phyloP scores from a whole-genome alignment of 257 asterid species.

The Dorcoceras hygrometricum region DNA sequence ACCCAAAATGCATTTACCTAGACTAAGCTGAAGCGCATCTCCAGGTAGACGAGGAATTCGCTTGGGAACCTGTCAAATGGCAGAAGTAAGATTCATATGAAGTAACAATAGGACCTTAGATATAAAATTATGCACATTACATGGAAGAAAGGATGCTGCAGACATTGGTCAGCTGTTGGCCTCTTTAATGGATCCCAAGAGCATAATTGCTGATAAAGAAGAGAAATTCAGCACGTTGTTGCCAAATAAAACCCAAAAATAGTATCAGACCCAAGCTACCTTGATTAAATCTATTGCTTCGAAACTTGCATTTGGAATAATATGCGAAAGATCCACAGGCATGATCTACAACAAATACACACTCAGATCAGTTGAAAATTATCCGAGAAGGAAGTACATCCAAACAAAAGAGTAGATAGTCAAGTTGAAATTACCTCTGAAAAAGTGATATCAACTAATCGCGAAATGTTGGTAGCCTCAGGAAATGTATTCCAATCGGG shows the following conservation, averaged over 20 bases:
- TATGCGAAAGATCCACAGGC: constrained; percentile 60
- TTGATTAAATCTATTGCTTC: constrained; percentile 89
- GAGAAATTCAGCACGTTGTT: constrained; percentile 3
- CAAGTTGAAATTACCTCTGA: constrained; percentile 51
- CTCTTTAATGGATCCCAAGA: constrained; percentile 95
- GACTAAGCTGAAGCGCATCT: constrained; percentile 65
- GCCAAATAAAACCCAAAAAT: constrained; percentile 11
- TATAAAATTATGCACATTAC: constrained; percentile 38
- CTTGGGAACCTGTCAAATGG: constrained; percentile 49
- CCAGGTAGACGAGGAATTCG: constrained; percentile 57
- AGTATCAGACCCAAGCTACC: constrained; percentile 36
- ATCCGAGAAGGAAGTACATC: constrained; percentile 1
- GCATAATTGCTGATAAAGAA: constrained; percentile 65
- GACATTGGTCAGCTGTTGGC: constrained; percentile 92
- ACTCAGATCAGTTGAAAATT: constrained; percentile 23
- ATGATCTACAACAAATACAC: constrained; percentile 41
- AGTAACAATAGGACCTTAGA: constrained; percentile 22
- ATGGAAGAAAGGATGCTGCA: constrained; percentile 86
- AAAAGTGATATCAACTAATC: constrained; percentile 50
- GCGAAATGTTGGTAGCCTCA: constrained; percentile 62
- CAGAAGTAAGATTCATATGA: constrained; percentile 33
- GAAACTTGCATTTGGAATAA: constrained; percentile 75
- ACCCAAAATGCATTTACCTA: constrained; percentile 50
- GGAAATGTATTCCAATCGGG: constrained; percentile 85
- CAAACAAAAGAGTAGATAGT: constrained; percentile 3